Conservation (phyloP, 2,329 filamentous ascomycete genomes). For the Plenodomus biglobosus region DNA sequence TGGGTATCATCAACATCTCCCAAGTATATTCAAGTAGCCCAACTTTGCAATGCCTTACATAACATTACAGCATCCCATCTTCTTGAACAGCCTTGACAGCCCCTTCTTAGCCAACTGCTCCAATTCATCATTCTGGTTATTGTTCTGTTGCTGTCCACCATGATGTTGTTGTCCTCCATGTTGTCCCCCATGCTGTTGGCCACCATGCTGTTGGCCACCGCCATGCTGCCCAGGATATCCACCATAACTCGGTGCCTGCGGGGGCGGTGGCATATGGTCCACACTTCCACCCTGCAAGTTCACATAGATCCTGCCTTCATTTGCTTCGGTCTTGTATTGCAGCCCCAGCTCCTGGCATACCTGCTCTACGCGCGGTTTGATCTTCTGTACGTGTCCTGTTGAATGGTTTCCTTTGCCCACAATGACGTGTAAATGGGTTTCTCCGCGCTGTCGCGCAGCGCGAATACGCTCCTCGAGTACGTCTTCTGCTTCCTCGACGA, state of each 20-base stretch:
- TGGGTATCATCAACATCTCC: constrained; percentile 1
- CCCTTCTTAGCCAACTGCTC: constrained; percentile 63
- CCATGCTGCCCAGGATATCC: constrained; percentile 49
- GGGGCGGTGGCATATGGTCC: constrained; percentile 44
- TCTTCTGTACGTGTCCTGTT: constrained; percentile 78
- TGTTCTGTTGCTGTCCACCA: constrained; percentile 31
- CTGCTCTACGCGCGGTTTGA: constrained; percentile 92
- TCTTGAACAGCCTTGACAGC: constrained; percentile 62
- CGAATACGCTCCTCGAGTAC: constrained; percentile 85
- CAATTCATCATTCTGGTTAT: constrained; percentile 56
- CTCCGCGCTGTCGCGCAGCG: constrained; percentile 70
- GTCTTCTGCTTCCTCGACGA: constrained; percentile 90
- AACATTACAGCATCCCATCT: constrained; percentile 70
- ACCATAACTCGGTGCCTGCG: constrained; percentile 42
- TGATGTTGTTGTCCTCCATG: constrained; percentile 39
- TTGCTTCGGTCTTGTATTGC: constrained; percentile 81
- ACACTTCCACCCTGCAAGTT: constrained; percentile 73
- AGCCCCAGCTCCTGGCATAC: constrained; percentile 82
- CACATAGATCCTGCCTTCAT: constrained; percentile 85
- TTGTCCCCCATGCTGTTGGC: constrained; percentile 42
- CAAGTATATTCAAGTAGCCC: not conserved
- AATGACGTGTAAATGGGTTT: constrained; percentile 88
- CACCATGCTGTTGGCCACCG: constrained; percentile 42
- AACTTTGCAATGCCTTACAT: constrained; percentile 56
- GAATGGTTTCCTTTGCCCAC: constrained; percentile 95